Evolutionary conservation across 768 basidiomycete genomes (phyloP), one percentile per base, ranked within the genome.

Genomic region (Boletus huronensis): DNA sequence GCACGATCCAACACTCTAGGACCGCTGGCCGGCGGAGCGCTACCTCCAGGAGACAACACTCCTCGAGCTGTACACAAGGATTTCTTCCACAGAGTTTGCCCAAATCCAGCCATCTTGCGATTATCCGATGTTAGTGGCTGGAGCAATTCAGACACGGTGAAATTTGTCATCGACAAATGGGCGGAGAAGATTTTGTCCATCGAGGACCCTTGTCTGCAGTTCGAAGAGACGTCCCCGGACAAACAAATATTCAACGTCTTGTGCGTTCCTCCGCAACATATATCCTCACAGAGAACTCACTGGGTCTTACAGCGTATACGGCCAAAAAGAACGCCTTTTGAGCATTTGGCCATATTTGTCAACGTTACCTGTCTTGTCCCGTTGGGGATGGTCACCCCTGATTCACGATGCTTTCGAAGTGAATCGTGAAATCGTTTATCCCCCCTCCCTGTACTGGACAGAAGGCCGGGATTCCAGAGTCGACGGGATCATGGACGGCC

Each of bases 31-130:
- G 47, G 47, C 14, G 47, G 47, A 19, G 34, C 17, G 9, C 17
- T 48, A 10, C 47, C 47, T 26, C 47, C 47, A n/a, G 47, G 34
- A 2, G 47, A 48, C 17, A 25, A 36, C 25, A 26, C 47, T 9
- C 47, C 47, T 26, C 47, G n/a, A 48, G 47, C 47, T 26, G 47
- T 48, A 36, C n/a, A 48, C 47, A 48, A 48, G 25, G 47, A 36
- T 48, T 48, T 48, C 25, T 48, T 48, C 25, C 17, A 48, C 6
- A 36, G 3, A 26, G 47, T 48, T 48, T 48, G 47, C 34, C 47
- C 47, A 36, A 36, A 48, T 3, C 47, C 47, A 1, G 36, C 47
- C 25, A 48, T 36, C 34, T 48, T 48, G 47, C 47, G 47, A 36
- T 48, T 48, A 36, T 48, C 47, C 5, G 47, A 48, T 35, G 47